Conservation (phyloP, 2,329 filamentous ascomycete genomes). For the Huntiella bhutanensis region DNA sequence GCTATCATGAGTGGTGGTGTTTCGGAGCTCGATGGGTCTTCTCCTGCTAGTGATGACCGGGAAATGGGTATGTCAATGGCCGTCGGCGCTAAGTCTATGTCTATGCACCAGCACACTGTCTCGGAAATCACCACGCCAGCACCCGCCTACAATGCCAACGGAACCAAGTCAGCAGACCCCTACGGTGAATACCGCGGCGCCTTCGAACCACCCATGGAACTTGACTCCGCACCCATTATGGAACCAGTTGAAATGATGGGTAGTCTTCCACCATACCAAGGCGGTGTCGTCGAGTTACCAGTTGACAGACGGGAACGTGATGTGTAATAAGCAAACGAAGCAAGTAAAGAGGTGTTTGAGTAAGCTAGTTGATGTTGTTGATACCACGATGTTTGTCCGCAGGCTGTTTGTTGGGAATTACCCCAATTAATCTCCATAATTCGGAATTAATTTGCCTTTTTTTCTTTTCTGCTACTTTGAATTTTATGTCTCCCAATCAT, state of each 20-base stretch:
- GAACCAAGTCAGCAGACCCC: constrained; percentile 1
- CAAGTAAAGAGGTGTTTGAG: no score
- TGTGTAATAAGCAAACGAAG: neutral
- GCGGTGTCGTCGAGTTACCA: constrained; percentile 6
- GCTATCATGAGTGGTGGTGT: constrained; percentile 1
- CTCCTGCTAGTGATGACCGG: neutral
- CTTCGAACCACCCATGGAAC: constrained; percentile 9
- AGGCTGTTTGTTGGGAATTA: no score
- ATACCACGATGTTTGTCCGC: no score
- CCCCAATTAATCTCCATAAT: no score
- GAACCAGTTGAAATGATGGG: constrained; percentile 11
- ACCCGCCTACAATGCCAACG: constrained; percentile 4
- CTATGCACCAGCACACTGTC: neutral
- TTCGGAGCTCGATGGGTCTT: constrained; percentile 3
- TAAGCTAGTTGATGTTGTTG: no score
- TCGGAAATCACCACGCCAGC: constrained; percentile 8
- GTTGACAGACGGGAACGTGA: constrained; percentile 6
- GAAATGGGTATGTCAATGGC: constrained; percentile 1
- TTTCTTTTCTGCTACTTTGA: constrained; percentile 1
- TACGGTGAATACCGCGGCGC: constrained; percentile 8
- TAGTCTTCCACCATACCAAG: constrained; percentile 8
- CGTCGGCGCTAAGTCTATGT: neutral
- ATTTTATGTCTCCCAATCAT: neutral
- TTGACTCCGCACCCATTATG: constrained; percentile 9
- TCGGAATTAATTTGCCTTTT: neutral